Conservation (phyloP, 768 basidiomycete species). For the Rhodotorula sphaerocarpa region DNA sequence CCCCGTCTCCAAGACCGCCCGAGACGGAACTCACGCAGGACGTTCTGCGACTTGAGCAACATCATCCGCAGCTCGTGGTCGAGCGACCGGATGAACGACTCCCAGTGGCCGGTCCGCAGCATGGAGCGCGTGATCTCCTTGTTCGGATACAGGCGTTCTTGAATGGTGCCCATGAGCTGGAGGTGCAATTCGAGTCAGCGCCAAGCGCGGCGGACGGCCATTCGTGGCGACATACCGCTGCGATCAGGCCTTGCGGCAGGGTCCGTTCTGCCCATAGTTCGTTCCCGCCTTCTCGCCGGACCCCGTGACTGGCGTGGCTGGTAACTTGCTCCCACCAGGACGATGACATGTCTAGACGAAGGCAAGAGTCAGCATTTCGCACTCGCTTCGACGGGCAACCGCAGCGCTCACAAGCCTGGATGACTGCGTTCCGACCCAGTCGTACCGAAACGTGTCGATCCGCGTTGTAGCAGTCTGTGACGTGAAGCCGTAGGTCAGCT, state of each 20-base stretch:
- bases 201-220: neutral
- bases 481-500: neutral
- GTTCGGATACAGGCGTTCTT: constrained; percentile 33
- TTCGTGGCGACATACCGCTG: constrained; percentile 6
- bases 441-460: constrained; percentile 30
- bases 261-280: constrained; percentile 27
- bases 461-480: constrained; percentile 31
- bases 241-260: constrained; percentile 27
- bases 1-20: too few relatives aligned
- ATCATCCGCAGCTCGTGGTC: constrained; percentile 31
- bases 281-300: constrained; percentile 8
- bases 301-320: constrained; percentile 13
- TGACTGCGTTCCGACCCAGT: constrained; percentile 28
- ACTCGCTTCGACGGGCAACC: neutral
- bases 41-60: constrained; percentile 15
- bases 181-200: too few relatives aligned
- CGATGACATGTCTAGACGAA: constrained; percentile 20
- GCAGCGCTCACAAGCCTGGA: constrained; percentile 15
- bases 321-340: constrained; percentile 34
- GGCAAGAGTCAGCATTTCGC: neutral
- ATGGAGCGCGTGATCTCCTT: constrained; percentile 29
- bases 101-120: constrained; percentile 27
- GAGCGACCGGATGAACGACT: constrained; percentile 29
- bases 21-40: constrained; percentile 13
- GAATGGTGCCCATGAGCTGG: constrained; percentile 33